A percentile compares a stretch with the other conserved stretches of the same genome.
These are phyloP conservation scores for Lunularia cruciata DNA, from an alignment of 225 moss, liverwort and hornwort species.

Conservation along the genomic window DNA sequence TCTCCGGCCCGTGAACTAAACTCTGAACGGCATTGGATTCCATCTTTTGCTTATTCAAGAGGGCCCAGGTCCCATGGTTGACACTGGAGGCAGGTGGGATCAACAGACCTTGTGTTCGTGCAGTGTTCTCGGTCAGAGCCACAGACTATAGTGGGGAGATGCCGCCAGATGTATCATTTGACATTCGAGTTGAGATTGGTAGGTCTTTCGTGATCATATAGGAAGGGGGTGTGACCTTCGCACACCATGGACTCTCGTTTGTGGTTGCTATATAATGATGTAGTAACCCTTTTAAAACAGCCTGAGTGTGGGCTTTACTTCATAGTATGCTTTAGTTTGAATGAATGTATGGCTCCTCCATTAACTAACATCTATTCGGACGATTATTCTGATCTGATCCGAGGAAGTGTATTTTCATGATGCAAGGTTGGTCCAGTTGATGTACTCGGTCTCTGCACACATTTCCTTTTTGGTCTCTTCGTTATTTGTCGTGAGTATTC, in stretches of 20 bases:
- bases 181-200: conserved; percentile 24
- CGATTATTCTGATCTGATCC: conserved; percentile 7
- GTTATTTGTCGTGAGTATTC: background rate
- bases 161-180: conserved; percentile 36
- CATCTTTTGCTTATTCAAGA: conserved; percentile 12
- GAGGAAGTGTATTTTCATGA: conserved; percentile 8
- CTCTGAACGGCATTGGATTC: conserved; percentile 1
- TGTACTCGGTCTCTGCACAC: conserved; percentile 7
- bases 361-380: conserved; percentile 1
- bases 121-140: conserved; percentile 29
- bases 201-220: conserved; percentile 24
- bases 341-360: conserved; percentile 19
- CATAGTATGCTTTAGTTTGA: conserved; percentile 23
- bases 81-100: conserved; percentile 28
- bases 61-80: conserved; percentile 15
- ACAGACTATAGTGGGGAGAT: conserved; percentile 21
- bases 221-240: conserved; percentile 24
- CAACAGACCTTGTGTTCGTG: conserved; percentile 16
- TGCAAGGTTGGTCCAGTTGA: conserved; percentile 3
- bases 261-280: conserved; percentile 31
- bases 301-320: conserved; percentile 35
- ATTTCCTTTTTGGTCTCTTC: background rate
- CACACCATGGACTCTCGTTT: conserved; percentile 29
- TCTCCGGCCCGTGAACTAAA: no score
- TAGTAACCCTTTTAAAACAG: conserved; percentile 40